Base-by-base conservation (phyloP, 2,329 filamentous ascomycete genomes). In the Xylariaceae sp. region DNA sequence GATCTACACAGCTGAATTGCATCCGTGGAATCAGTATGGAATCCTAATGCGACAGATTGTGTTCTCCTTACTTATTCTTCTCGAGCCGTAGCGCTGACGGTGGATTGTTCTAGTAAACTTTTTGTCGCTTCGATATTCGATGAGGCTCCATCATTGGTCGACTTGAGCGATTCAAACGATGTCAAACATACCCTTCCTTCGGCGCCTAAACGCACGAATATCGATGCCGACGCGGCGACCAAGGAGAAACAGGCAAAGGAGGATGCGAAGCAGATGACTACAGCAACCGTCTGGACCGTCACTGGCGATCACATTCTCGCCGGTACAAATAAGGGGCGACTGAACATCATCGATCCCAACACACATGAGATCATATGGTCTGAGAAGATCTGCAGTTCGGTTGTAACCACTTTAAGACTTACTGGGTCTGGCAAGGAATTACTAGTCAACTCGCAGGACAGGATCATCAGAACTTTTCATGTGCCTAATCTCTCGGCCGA, bases 81-180 rank as follows among this genome's bases (percentile, higher is more conserved):
- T 48, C n/a, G 23, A 30, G 23, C 23, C 6, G 7, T 2, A 13
- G 23, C 3, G 30, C 62, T 64, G 51, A 64, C 57, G 13, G 7
- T 51, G 4, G 9, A 8, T 34, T 42, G 5, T 34, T 45, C n/a
- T 67, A 93, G 89, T 72, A 81, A 90, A 62, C 82, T 90, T 62
- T 96, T 97, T 70, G 91, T 95, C 15, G 92, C 90, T 13, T 93
- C 93, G 1, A 82, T 97, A 17, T 97, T 94, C 73, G 94, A 99
- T 78, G 92, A 96, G 67, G 87, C 95, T 65, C 93, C 93, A 0
- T 82, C 93, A 55, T 82, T 99, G 5, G 91, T 97, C 64, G 92
- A 97, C 73, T 81, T 92, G 51, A 86, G 85, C 42, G 80, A 85
- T 11, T 77, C 85, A 1, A 82, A 86, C 68, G 85, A 91, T 56